Percentiles rank a stretch among this genome's conserved stretches.
Conservation (phyloP, 257 asterid species). For the Buddleja alternifolia region DNA sequence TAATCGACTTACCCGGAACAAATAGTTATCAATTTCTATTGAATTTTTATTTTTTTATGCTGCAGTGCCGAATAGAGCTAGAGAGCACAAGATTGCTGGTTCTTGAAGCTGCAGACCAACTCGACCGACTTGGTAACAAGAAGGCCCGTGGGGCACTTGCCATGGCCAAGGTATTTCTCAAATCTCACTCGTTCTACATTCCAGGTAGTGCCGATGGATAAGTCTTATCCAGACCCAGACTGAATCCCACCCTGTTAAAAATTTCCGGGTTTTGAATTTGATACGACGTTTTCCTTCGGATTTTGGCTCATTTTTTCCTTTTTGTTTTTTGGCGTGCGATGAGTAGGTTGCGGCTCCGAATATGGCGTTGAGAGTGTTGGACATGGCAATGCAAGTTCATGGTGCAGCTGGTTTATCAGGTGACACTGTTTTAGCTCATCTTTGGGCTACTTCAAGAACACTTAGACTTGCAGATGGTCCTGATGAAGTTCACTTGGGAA, state of each 20-base stretch:
- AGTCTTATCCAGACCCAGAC: no score
- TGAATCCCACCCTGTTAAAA: no score
- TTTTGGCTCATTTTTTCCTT: not conserved
- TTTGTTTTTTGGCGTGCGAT: not conserved
- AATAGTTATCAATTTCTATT: no score
- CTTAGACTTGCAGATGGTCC: constrained; percentile 96
- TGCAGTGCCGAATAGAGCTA: constrained; percentile 88
- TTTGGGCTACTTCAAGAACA: constrained; percentile 90
- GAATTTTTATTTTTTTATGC: not conserved
- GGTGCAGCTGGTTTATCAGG: constrained; percentile 96
- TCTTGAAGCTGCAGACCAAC: constrained; percentile 97
- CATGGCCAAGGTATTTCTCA: constrained; percentile 81
- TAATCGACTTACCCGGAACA: no score
- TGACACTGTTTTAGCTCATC: constrained; percentile 82
- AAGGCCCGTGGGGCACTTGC: constrained; percentile 83
- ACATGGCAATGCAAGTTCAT: constrained; percentile 95
- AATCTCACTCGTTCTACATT: no score
- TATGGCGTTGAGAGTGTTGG: constrained; percentile 90
- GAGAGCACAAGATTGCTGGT: constrained; percentile 83
- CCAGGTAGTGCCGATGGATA: no score
- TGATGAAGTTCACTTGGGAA: constrained; percentile 92
- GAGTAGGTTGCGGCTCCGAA: constrained; percentile 89
- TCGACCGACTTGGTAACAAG: constrained; percentile 80
- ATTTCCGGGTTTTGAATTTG: not conserved
- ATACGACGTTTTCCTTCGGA: not conserved